Evolutionary conservation across 257 asterid species (phyloP), one percentile per base, ranked within the genome.

Genomic region (Leptodermis oblonga): DNA sequence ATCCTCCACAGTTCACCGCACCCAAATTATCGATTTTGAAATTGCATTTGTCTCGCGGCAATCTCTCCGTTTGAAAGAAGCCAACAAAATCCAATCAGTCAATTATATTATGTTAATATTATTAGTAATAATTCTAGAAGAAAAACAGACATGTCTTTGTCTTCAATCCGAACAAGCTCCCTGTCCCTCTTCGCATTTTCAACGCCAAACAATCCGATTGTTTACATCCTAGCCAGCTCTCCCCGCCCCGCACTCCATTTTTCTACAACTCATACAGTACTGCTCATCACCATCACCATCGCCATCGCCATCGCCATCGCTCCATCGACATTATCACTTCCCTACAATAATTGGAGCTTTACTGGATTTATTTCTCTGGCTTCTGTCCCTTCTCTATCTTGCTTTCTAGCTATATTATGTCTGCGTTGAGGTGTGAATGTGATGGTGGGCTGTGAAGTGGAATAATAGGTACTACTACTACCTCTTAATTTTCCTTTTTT

Each of bases 91-190:
- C n/a, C n/a, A n/a, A n/a, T n/a, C n/a, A 43, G 14, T 43, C 49
- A 43, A 43, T 43, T 10, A 43, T 43, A 43, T 10, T 43, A 43
- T 12, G 1, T 18, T 34, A 34, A 34, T n/a, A n/a, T n/a, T n/a
- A n/a, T n/a, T 34, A 34, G 6, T 34, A 34, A 34, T 34, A 34
- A 3, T 34, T 34, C 39, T n/a, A n/a, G n/a, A n/a, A n/a, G n/a
- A n/a, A 20, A 18, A 20, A 12, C 54, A 51, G 22, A 22, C 26
- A 51, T 18, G 58, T 51, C 58, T 51, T n/a, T 51, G 18, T 51
- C 58, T 51, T 51, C 58, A 51, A 26, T 22, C 58, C n/a, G n/a
- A 51, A 51, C 58, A 51, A 26, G 58, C 58, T 51, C 58, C 58
- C 58, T 51, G 58, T 51, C 58, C 58, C 58, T 51, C 58, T 12